Percentiles rank a stretch among this genome's conserved stretches.
phyloP scores from a whole-genome alignment of 2,329 filamentous ascomycete genomes.

The Colletotrichum musae region DNA sequence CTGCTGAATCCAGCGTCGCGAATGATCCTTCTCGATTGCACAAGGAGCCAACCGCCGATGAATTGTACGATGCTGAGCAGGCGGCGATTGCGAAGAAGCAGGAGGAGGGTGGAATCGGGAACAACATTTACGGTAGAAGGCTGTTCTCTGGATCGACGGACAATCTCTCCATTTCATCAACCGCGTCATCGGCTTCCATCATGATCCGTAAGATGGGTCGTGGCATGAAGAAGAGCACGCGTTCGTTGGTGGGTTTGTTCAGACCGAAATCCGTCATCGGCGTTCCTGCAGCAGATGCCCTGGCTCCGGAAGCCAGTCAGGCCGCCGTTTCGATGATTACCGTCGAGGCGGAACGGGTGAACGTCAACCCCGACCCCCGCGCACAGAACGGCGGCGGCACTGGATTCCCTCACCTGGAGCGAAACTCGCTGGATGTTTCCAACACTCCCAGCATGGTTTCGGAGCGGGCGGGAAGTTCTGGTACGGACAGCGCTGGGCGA shows the following conservation, averaged over 20 bases:
- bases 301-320: constrained; percentile 76
- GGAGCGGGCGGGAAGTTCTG: constrained; percentile 69
- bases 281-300: constrained; percentile 78
- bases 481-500: constrained; percentile 74
- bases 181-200: constrained; percentile 89
- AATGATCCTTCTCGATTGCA: constrained; percentile 68
- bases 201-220: constrained; percentile 99
- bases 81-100: constrained; percentile 92
- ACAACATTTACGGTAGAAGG: constrained; percentile 91
- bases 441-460: constrained; percentile 59
- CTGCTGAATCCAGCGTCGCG: constrained; percentile 37
- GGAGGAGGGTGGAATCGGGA: constrained; percentile 91
- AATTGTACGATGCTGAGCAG: constrained; percentile 88
- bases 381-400: constrained; percentile 80
- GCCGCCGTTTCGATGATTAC: constrained; percentile 96
- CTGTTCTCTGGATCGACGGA: constrained; percentile 94
- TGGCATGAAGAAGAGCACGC: constrained; percentile 94
- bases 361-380: constrained; percentile 79
- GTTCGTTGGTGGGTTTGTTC: constrained; percentile 94
- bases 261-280: constrained; percentile 93
- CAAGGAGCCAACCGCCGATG: constrained; percentile 73
- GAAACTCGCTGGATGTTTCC: constrained; percentile 81
- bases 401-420: constrained; percentile 87
- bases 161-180: constrained; percentile 92
- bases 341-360: constrained; percentile 91